Evolutionary conservation across 2,329 filamentous ascomycete genomes (phyloP).

Genomic region (Madurella mycetomatis): DNA sequence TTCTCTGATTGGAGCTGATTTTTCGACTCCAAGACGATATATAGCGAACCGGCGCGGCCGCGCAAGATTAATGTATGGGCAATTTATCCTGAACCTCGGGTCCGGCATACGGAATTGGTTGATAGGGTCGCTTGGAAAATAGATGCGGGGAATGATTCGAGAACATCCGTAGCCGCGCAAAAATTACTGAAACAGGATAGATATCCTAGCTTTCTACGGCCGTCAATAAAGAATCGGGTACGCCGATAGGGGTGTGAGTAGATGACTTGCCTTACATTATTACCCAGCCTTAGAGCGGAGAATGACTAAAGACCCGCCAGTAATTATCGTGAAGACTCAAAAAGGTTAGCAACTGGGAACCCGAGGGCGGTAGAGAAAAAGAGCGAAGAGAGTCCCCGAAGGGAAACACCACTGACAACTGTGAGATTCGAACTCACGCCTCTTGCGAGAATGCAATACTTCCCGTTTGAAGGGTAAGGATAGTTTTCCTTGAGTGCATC

Average conservation of each 20-base stretch:
- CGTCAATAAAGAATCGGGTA: neutral
- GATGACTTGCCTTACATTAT: no score
- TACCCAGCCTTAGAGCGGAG: no score
- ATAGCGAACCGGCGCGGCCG: neutral
- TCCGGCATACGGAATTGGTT: neutral
- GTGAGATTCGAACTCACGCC: conserved; percentile 24
- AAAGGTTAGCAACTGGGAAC: no score
- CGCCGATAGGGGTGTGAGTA: no score
- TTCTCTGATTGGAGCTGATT: neutral
- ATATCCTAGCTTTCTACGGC: no score
- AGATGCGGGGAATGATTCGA: neutral
- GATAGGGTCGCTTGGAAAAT: neutral
- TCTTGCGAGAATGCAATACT: conserved; percentile 20
- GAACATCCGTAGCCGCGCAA: neutral
- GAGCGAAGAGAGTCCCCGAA: neutral
- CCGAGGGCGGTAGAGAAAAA: neutral
- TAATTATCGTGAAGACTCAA: no score
- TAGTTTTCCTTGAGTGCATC: conserved; percentile 19
- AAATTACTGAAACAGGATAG: no score
- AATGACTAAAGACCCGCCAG: no score
- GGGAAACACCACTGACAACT: conserved; percentile 6
- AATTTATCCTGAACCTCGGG: conserved; percentile 8
- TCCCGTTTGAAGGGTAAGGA: conserved; percentile 9
- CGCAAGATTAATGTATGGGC: conserved; percentile 4
- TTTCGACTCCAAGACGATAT: conserved; percentile 5